phyloP scores from a whole-genome alignment of 148 eudicot genomes.

The Pouteria glomerata region DNA sequence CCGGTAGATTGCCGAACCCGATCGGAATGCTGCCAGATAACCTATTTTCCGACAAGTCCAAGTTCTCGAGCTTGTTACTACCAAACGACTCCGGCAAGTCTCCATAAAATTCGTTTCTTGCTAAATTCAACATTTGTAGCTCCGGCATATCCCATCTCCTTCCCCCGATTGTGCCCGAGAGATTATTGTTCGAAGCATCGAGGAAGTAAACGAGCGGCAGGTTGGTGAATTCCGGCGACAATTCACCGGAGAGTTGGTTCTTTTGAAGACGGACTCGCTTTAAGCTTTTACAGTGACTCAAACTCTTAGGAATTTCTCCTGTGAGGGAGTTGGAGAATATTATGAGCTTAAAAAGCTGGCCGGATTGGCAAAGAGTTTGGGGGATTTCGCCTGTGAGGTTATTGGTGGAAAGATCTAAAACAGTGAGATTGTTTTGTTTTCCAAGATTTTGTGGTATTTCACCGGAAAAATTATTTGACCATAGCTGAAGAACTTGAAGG shows the following conservation, averaged over 20 bases:
- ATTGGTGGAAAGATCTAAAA: conserved; percentile 83
- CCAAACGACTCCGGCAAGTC: conserved; percentile 48
- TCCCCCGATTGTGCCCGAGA: conserved; percentile 38
- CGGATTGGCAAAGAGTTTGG: conserved; percentile 46
- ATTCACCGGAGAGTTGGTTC: conserved; percentile 52
- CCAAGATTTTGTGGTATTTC: conserved; percentile 72
- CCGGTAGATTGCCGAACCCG: conserved; percentile 38
- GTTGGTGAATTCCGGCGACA: conserved; percentile 43
- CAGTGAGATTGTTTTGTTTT: conserved; percentile 59
- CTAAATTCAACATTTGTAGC: conserved; percentile 76
- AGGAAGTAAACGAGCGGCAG: conserved; percentile 58
- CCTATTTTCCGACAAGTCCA: conserved; percentile 63
- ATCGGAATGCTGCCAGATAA: conserved; percentile 50
- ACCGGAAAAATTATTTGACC: conserved; percentile 69
- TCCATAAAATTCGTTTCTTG: conserved; percentile 53
- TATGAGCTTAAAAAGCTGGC: conserved; percentile 60
- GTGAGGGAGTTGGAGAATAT: conserved; percentile 70
- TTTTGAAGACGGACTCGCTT: conserved; percentile 59
- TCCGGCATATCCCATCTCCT: conserved; percentile 60
- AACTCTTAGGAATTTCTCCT: conserved; percentile 53
- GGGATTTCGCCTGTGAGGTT: conserved; percentile 75
- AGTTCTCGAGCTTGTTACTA: conserved; percentile 49
- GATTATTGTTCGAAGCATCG: conserved; percentile 58
- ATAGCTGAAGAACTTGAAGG: conserved; percentile 79
- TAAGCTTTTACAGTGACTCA: conserved; percentile 53